Base-by-base conservation (phyloP, 768 basidiomycete species). In the Boletus fagicola region DNA sequence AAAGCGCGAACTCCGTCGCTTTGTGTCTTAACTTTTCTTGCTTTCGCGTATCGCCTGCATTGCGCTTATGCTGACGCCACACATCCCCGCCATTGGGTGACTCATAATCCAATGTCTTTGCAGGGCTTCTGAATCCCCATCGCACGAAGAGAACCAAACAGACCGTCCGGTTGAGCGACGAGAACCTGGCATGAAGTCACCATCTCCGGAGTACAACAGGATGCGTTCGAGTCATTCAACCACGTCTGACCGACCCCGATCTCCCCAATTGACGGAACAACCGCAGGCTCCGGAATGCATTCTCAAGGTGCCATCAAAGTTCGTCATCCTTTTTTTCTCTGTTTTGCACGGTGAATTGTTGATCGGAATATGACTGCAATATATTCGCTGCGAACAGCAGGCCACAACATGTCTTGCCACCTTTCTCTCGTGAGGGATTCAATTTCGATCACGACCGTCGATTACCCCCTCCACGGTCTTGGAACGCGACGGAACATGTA, bases 391-490 rank as follows among this genome's bases (percentile, higher is more conserved):
- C 63, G 63, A 68, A 62, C 70, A 65, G 62, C 68, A 68, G 70
- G 68, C 60, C 59, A 55, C 72, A 66, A 65, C 71, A 72, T 70
- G 72, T 58, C 53, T 61, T 71, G 57, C 71, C 71, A 60, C 64
- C 71, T 59, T 60, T 71, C 54, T 59, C 71, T 59, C 68, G 67
- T 51, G 68, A 72, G 51, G 65, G 63, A 49, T 67, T 65, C 63
- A 61, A 65, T 67, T 66, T 70, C 66, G 69, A 68, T 68, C 71
- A 64, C 35, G 68, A 72, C 71, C 66, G 67, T 43, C 66, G 71
- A 53, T 64, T 73, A 50, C 64, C 71, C 42, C 69, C 59, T 56
- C 67, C 71, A 54, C 68, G 72, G 58, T 63, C 69, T 45, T 71
- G 71, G 67, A 71, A 60, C 47, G 38, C 53, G 48, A 58, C 61